Evolutionary conservation across 192 early-diverging fungal genomes (phyloP).

Genomic region (Helicostylum pulchrum): DNA sequence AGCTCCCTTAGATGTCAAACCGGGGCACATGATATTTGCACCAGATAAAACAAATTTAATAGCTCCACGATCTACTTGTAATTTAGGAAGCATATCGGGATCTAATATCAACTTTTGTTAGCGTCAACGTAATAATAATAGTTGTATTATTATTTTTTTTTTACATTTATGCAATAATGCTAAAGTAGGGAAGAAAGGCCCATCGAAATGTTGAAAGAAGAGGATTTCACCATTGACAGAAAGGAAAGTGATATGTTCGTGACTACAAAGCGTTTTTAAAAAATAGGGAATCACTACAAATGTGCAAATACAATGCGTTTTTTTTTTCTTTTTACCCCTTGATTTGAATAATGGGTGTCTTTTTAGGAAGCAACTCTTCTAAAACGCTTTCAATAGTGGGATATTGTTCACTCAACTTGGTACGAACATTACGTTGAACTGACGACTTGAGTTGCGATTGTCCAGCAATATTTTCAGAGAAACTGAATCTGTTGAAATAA

Average conservation of each 20-base stretch:
- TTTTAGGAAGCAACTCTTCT: slow-evolving; percentile 97
- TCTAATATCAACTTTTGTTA: slow-evolving; percentile 37
- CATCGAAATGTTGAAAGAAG: slow-evolving; percentile 96
- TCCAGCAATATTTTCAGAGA: slow-evolving; percentile 77
- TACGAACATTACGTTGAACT: slow-evolving; percentile 78
- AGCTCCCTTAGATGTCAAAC: slow-evolving; percentile 91
- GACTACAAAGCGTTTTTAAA: slow-evolving; percentile 44
- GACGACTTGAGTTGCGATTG: slow-evolving; percentile 92
- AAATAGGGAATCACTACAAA: not conserved
- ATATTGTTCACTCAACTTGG: slow-evolving; percentile 85
- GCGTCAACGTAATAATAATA: slow-evolving; percentile 1
- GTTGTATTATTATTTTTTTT: slow-evolving; percentile 2
- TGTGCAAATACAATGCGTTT: too few relatives aligned
- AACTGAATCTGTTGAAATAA: slow-evolving; percentile 51
- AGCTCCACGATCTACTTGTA: slow-evolving; percentile 95
- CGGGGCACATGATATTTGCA: slow-evolving; percentile 99
- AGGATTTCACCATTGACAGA: slow-evolving; percentile 81
- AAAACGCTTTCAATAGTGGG: slow-evolving; percentile 81
- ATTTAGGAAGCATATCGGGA: slow-evolving; percentile 84
- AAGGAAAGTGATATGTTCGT: slow-evolving; percentile 84
- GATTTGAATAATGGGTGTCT: slow-evolving; percentile 77
- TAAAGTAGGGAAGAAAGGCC: slow-evolving; percentile 83
- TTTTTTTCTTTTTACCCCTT: slow-evolving; percentile 66
- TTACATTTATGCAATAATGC: slow-evolving; percentile 88
- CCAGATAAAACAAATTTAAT: slow-evolving; percentile 97